Evolutionary conservation across 2,329 filamentous ascomycete genomes (phyloP), one percentile per base, ranked within the genome.

Genomic region (Meredithiella fracta): DNA sequence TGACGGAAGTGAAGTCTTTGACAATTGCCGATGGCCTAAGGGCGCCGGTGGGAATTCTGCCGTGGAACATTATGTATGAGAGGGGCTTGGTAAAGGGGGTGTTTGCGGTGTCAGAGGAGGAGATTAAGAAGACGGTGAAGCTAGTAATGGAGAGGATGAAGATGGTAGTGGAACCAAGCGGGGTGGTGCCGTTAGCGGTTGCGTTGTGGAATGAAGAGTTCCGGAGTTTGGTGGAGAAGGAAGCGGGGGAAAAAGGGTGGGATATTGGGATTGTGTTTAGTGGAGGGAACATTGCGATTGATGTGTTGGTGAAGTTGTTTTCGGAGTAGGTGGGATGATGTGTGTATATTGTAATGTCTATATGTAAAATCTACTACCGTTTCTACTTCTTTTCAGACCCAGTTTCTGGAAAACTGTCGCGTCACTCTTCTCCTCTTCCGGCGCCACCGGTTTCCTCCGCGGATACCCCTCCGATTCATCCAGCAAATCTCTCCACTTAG

Each of bases 21-120:
- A 96, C 91, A 0, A 82, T 97, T 37, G 91, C 89, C 0, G 91
- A 97, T 68, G 91, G 91, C 0, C 70, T 97, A 65, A 75, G 91
- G 25, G 95, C 90, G 17, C 88, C 87, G 0, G 76, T 96, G 0
- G 90, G 90, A 0, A 65, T 72, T 50, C 72, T 82, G 56, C 88
- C 88, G 1, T 97, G 88, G 87, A 68, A 65, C 6, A 73, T 96
- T 40, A 85, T 96, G 62, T 81, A 81, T 61, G 79, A 89, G 65
- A 71, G 75, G 57, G 67, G 70, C n/a, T 80, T 92, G 58, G 83
- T 95, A 1, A 65, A 70, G 1, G 83, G 78, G 0, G 78, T 95
- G 63, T 81, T 79, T 68, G 77, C 78, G 56, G 91, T 94, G 1
- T 80, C 74, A 1, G 91, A 97, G 67, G 81, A 83, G 55, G 80